Conservation (phyloP, 371 early-diverging fungal species). For the Haplosporangium sp. region DNA sequence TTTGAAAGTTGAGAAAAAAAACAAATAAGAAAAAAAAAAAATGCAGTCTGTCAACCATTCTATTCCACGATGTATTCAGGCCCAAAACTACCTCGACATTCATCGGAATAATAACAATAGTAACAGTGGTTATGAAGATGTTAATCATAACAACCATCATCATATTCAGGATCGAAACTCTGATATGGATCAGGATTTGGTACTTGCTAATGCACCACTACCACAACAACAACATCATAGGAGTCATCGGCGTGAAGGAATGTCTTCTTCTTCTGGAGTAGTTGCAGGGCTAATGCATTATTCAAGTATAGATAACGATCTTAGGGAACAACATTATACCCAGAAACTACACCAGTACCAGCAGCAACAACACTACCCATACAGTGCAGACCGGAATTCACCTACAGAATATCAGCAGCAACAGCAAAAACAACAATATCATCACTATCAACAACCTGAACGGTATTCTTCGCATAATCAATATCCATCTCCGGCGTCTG, state of each 20-base stretch:
- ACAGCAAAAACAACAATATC: slow-evolving; percentile 5
- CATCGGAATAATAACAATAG: not conserved
- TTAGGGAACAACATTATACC: slow-evolving; percentile 1
- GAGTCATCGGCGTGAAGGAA: slow-evolving; percentile 1
- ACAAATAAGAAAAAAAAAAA: too few relatives aligned
- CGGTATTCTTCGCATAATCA: slow-evolving; percentile 9
- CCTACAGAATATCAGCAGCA: slow-evolving; percentile 4
- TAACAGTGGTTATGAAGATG: not conserved
- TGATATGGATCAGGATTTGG: slow-evolving; percentile 28
- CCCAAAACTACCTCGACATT: slow-evolving; percentile 16
- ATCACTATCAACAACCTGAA: slow-evolving; percentile 17
- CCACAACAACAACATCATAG: not conserved
- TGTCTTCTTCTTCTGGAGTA: not conserved
- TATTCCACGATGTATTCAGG: too few relatives aligned
- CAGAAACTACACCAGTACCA: not conserved
- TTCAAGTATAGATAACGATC: not conserved
- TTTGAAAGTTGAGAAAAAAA: too few relatives aligned
- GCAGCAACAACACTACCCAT: slow-evolving; percentile 9
- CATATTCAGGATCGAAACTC: slow-evolving; percentile 19
- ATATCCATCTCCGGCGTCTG: slow-evolving; percentile 4
- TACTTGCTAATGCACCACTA: slow-evolving; percentile 15
- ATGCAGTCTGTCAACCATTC: too few relatives aligned
- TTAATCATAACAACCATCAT: too few relatives aligned
- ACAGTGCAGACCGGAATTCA: slow-evolving; percentile 22
- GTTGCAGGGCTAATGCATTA: not conserved